Base-by-base conservation (phyloP, 2,329 filamentous ascomycete species). In the Aschersonia sp. region DNA sequence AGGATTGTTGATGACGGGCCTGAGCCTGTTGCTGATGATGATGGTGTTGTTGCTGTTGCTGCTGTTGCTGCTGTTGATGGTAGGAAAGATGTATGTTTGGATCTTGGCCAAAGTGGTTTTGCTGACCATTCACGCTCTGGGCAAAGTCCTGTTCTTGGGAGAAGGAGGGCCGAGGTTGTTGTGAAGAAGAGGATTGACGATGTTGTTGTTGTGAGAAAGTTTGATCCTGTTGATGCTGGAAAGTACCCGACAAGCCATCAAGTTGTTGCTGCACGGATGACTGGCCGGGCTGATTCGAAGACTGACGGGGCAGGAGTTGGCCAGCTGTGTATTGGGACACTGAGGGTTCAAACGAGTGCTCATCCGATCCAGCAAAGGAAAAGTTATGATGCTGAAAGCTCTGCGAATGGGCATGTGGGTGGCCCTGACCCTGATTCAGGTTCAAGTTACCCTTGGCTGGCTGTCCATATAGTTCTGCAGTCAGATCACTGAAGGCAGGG, bases 391-490 rank as follows among this genome's bases (percentile, higher is more conserved):
- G 60, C 2, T 56, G 42, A 48, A 65, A 69, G 12, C 54, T 54
- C 45, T 65, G 64, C 9, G 58, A 48, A 32, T 63, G 59, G 2
- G 55, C 45, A 48, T 60, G 58, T 8, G 59, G 49, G 44, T 65
- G 62, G 46, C 46, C 53, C 46, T 59, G 60, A n/a, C 58, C 53
- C 40, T 61, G 61, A 37, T 55, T 57, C 47, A 68, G 32, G 32
- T 37, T 49, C 46, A 54, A 47, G 30, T 60, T 58, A 49, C 54
- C 52, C 44, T 63, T 56, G 30, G 55, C 51, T 46, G 63, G 63
- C 44, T 68, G 64, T 8, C 53, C 54, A 47, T 66, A 69, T 30
- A 68, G 47, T 37, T 65, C 64, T 11, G 63, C 56, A 40, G 66
- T 61, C 8, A 68, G 57, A 48, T 61, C 60, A 54, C 56, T 54